phyloP scores from a whole-genome alignment of 257 asterid species.

The Cinchona pubescens region DNA sequence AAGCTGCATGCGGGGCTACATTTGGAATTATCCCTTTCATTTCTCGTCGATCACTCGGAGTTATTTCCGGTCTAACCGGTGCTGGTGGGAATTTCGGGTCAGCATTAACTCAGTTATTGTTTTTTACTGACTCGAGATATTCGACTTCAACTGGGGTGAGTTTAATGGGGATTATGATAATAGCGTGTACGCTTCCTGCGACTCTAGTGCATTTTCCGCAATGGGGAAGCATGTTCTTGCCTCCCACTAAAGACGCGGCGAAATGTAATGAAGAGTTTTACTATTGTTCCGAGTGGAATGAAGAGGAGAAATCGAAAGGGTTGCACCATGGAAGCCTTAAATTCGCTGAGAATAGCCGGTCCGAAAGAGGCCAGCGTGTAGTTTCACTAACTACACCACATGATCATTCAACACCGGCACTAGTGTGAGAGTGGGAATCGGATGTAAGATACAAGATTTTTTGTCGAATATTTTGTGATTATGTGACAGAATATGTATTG shows the following conservation, averaged over 20 bases:
- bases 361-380: constrained; percentile 46
- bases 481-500: no score
- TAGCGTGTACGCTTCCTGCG: constrained; percentile 47
- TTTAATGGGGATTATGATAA: constrained; percentile 52
- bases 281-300: constrained; percentile 45
- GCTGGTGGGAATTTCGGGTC: constrained; percentile 64
- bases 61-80: constrained; percentile 55
- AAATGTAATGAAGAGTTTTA: constrained; percentile 46
- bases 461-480: no score
- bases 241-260: constrained; percentile 20
- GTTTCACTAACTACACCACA: constrained; percentile 25
- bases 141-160: constrained; percentile 44
- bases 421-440: no score
- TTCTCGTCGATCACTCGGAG: constrained; percentile 50
- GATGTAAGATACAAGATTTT: no score
- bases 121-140: constrained; percentile 40
- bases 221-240: constrained; percentile 67
- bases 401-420: background rate
- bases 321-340: constrained; percentile 46
- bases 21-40: constrained; percentile 55
- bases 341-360: constrained; percentile 56
- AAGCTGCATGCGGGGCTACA: constrained; percentile 55
- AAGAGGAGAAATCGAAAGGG: constrained; percentile 45
- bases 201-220: constrained; percentile 55
- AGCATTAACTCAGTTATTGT: constrained; percentile 48